Conservation (phyloP, 768 basidiomycete genomes). For the Boletus coccyginus region DNA sequence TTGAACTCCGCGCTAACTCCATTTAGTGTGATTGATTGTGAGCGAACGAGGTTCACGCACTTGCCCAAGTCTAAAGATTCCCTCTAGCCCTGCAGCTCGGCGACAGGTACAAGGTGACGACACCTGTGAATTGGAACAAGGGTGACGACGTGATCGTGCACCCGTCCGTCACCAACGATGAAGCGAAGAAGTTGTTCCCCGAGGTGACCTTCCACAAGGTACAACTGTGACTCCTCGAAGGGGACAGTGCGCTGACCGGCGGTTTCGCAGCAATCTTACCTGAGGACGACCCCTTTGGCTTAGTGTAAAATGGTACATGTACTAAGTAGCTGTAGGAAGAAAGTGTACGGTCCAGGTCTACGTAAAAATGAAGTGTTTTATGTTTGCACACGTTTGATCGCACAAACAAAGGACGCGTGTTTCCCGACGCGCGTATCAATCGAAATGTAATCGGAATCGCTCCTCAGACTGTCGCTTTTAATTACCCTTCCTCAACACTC, state of each 20-base stretch:
- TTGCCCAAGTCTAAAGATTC: conserved; percentile 24
- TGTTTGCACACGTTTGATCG: conserved; percentile 22
- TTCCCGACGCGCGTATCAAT: conserved; percentile 27
- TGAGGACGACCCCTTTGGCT: conserved; percentile 71
- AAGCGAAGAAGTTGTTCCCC: conserved; percentile 91
- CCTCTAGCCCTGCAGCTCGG: conserved; percentile 78
- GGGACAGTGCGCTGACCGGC: not conserved
- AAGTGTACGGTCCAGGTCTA: not conserved
- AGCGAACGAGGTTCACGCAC: conserved; percentile 34
- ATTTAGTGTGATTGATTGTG: conserved; percentile 70
- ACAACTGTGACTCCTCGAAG: conserved; percentile 9
- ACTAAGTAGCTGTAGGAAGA: not conserved
- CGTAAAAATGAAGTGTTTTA: not conserved
- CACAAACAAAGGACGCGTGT: conserved; percentile 29
- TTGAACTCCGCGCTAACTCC: conserved; percentile 3
- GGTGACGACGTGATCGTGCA: conserved; percentile 95
- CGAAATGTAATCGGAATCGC: conserved; percentile 10
- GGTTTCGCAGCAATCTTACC: conserved; percentile 61
- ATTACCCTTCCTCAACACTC: conserved; percentile 11
- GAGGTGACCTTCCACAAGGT: conserved; percentile 79
- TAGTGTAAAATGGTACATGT: conserved; percentile 1
- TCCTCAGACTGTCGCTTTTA: conserved; percentile 22
- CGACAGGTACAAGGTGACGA: conserved; percentile 80
- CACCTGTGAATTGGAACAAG: conserved; percentile 93
- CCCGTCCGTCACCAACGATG: conserved; percentile 76